Evolutionary conservation across 306 rosid genomes (phyloP).

Genomic region (Vigna reflexopilosa): DNA sequence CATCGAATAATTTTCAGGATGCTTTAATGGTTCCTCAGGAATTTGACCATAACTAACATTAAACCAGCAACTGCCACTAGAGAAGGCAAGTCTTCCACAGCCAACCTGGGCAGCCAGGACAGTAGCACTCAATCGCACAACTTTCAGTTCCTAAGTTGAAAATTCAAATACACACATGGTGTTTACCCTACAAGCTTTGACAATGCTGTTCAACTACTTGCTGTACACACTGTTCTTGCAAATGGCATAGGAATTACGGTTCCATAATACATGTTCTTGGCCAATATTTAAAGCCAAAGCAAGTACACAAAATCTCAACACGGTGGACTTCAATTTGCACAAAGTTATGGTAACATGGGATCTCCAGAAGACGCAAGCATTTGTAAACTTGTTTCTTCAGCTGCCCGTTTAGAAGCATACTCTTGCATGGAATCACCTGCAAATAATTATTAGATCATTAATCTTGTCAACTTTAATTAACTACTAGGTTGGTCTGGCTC

Average conservation of each 20-base stretch:
- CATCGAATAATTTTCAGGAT: conserved; percentile 55
- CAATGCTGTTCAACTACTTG: conserved; percentile 63
- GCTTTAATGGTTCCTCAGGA: conserved; percentile 57
- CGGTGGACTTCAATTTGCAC: conserved; percentile 48
- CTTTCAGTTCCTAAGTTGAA: conserved; percentile 63
- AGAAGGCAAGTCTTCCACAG: conserved; percentile 84
- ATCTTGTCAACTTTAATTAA: conserved; percentile 19
- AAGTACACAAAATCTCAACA: conserved; percentile 42
- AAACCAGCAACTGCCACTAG: conserved; percentile 96
- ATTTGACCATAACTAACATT: conserved; percentile 58
- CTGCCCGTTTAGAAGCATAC: conserved; percentile 65
- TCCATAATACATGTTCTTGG: conserved; percentile 49
- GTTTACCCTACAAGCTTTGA: conserved; percentile 56
- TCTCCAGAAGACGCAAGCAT: conserved; percentile 84
- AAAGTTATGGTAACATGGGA: conserved; percentile 81
- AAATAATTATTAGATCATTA: conserved; percentile 44
- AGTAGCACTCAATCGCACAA: conserved; percentile 69
- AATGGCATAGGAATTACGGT: conserved; percentile 56
- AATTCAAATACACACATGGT: conserved; percentile 62
- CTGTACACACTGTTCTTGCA: conserved; percentile 77
- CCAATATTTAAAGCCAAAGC: conserved; percentile 46
- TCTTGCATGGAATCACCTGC: conserved; percentile 86
- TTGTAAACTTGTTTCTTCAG: conserved; percentile 72
- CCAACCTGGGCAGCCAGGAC: conserved; percentile 99
- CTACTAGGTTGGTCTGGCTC: conserved; percentile 30